These are phyloP conservation scores for Ceratobasidium sp. DNA, from an alignment of 1,284 basidiomycete species.

Conservation along the genomic window DNA sequence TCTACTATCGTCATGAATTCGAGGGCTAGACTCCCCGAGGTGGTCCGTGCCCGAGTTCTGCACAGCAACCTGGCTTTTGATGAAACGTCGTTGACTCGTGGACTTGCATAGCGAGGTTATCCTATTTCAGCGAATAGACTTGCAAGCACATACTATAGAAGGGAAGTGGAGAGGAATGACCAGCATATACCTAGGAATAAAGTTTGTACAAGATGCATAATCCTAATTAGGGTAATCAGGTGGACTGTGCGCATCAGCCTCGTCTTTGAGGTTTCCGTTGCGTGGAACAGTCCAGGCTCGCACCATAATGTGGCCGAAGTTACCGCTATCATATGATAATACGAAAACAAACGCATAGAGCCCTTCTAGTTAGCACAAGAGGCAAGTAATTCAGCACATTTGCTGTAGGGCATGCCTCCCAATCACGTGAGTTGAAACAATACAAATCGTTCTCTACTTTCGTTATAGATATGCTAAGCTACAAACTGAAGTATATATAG, in stretches of 20 bases:
- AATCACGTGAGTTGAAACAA: slow-evolving; percentile 40
- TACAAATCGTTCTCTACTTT: neutral
- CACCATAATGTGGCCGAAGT: no score
- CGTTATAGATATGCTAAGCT: neutral
- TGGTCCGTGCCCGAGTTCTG: slow-evolving; percentile 1
- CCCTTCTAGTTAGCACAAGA: no score
- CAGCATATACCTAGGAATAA: neutral
- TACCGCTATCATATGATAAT: no score
- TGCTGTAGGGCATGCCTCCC: neutral
- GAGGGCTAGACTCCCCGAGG: neutral
- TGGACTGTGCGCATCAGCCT: slow-evolving; percentile 29
- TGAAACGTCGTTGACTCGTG: neutral
- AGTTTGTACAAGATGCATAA: slow-evolving; percentile 7
- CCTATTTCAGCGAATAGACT: no score
- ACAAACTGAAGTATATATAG: neutral
- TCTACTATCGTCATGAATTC: neutral
- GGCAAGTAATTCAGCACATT: neutral
- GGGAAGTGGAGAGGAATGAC: neutral
- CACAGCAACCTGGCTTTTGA: neutral
- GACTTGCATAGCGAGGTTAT: neutral
- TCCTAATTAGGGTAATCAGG: slow-evolving; percentile 34
- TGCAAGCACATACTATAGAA: neutral
- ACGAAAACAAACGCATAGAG: no score
- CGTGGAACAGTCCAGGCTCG: neutral
- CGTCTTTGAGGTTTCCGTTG: neutral